phyloP scores from a whole-genome alignment of 2,329 filamentous ascomycete species.

The Gnomoniopsis smithogilvyi region DNA sequence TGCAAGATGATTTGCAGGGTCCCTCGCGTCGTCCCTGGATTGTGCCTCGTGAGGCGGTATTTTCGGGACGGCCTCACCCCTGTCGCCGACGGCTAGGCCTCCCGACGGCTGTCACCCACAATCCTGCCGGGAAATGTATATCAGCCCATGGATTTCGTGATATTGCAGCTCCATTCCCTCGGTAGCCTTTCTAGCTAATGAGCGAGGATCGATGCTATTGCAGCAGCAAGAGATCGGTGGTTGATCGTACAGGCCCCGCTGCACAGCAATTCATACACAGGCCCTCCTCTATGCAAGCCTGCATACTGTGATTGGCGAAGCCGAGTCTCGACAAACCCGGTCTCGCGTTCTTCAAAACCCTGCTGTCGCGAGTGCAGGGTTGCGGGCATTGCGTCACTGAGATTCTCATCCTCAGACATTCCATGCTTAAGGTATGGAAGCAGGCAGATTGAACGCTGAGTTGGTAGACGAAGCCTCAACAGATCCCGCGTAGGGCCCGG shows the following conservation, averaged over 20 bases:
- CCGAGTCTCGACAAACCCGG: not conserved
- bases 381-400: too few species aligned
- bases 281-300: too few species aligned
- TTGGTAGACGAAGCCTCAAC: not conserved
- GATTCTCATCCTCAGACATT: too few species aligned
- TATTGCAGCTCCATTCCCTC: not conserved
- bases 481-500: not conserved
- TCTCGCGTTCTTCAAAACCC: too few species aligned
- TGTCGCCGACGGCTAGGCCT: constrained; percentile 1
- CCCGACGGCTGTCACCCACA: constrained; percentile 6
- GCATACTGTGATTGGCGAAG: not conserved
- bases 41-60: constrained; percentile 5
- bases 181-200: not conserved
- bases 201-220: too few species aligned
- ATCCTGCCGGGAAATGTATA: not conserved
- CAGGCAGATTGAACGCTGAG: too few species aligned
- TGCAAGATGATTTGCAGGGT: constrained; percentile 5
- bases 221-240: too few species aligned
- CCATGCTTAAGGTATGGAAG: too few species aligned
- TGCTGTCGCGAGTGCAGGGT: too few species aligned
- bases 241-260: too few species aligned
- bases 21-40: constrained; percentile 8
- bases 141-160: not conserved
- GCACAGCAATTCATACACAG: too few species aligned
- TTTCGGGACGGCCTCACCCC: constrained; percentile 14